Base-by-base conservation (phyloP, 805 yeast genomes). In the Torulaspora delbrueckii region DNA sequence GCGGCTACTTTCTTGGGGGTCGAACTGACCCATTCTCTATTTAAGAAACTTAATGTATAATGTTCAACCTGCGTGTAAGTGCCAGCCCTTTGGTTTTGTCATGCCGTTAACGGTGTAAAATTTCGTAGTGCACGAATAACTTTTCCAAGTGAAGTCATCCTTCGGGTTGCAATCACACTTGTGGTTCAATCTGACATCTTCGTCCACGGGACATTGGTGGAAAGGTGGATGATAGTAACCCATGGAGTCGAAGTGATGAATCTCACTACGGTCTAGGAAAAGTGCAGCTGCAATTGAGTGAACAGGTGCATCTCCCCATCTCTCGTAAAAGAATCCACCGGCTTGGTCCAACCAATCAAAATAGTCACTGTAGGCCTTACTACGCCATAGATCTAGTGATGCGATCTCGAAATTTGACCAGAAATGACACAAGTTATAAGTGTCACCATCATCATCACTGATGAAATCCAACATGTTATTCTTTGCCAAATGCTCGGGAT, bases 1-100 rank as follows among this genome's bases (percentile, higher is more conserved):
- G 99, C 99, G n/a, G 98, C 99, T 7, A 90, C 98, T 2, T 91
- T 91, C 71, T 77, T 88, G 28, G 99, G 98, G 38, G 98, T 91
- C 25, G 99, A 91, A 66, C 60, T 90, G 47, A 86, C 96, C 5
- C 73, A 68, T 47, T 60, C 65, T 16, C 53, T 68, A 48, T 68
- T 69, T 47, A 67, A 65, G 46, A 63, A 66, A 43, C 68, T 57
- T 44, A 52, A 69, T 39, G 35, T 56, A 16, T 56, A 48, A 51
- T 12, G 10, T 22, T 40, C 44, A 40, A 14, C 25, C 41, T 27
- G 47, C 43, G 27, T 76, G 80, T 52, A 73, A 71, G 62, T 81
- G 82, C 91, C 91, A 85, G 13, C 84, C 86, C 38, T 65, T 66
- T 45, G 87, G 88, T 68, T 82, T 83, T 50, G 70, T 65, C 55